phyloP scores from a whole-genome alignment of 2,329 filamentous ascomycete species.

The Lachnellula hyalina region DNA sequence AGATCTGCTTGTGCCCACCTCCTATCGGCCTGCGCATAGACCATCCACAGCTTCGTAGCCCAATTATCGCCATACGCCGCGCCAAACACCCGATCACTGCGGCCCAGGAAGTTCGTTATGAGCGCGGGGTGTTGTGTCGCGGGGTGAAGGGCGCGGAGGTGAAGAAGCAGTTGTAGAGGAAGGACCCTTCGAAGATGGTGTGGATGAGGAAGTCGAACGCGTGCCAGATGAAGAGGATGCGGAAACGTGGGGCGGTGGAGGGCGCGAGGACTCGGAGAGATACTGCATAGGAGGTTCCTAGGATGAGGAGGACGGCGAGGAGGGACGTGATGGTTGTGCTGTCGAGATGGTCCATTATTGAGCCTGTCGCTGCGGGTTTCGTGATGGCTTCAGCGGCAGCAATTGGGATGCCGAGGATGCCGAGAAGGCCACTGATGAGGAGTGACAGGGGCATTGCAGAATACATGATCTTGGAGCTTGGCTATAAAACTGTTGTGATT shows the following conservation, averaged over 20 bases:
- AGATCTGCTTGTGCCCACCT: constrained; percentile 60
- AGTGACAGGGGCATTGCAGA: not conserved
- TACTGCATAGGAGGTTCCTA: constrained; percentile 43
- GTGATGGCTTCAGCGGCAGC: not conserved
- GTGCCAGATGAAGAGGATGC: constrained; percentile 90
- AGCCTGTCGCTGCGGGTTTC: constrained; percentile 1
- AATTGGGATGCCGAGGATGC: not conserved
- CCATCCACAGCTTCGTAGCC: constrained; percentile 61
- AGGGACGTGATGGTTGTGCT: constrained; percentile 55
- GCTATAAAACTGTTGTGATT: not conserved
- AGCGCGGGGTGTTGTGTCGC: constrained; percentile 34
- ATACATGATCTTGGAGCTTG: not conserved
- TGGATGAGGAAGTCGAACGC: constrained; percentile 89
- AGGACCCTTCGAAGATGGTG: constrained; percentile 83
- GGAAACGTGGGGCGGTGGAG: constrained; percentile 45
- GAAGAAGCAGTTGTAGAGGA: constrained; percentile 93
- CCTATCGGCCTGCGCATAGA: constrained; percentile 59
- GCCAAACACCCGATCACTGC: constrained; percentile 47
- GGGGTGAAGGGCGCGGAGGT: constrained; percentile 41
- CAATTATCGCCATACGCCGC: constrained; percentile 48
- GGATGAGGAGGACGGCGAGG: constrained; percentile 48
- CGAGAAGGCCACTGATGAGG: not conserved
- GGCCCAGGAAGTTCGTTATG: constrained; percentile 44
- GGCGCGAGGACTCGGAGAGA: constrained; percentile 40
- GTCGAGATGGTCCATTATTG: constrained; percentile 45